Evolutionary conservation across 2,329 filamentous ascomycete genomes (phyloP).

Genomic region (Talaromyces sp.): DNA sequence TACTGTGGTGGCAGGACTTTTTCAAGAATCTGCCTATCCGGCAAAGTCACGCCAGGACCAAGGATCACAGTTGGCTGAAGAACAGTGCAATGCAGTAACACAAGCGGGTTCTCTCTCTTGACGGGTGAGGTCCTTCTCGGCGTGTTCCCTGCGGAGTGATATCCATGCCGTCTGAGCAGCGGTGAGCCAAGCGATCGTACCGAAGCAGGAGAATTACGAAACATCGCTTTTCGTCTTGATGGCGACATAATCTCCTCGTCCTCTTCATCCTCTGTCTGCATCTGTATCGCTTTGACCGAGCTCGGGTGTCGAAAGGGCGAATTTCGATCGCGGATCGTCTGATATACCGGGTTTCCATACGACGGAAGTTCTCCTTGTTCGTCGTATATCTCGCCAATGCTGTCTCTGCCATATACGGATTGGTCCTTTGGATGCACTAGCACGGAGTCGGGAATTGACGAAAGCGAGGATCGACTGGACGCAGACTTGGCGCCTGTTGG

Average conservation of each 20-base stretch:
- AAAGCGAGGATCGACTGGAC: constrained; percentile 42
- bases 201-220: constrained; percentile 26
- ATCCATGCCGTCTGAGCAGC: constrained; percentile 32
- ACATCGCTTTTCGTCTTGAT: constrained; percentile 25
- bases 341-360: constrained; percentile 22
- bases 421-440: constrained; percentile 31
- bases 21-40: constrained; percentile 45
- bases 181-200: constrained; percentile 34
- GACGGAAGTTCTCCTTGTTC: constrained; percentile 9
- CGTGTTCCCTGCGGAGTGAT: constrained; percentile 31
- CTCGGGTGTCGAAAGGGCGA: constrained; percentile 44
- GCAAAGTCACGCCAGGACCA: constrained; percentile 33
- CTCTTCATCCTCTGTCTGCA: constrained; percentile 41
- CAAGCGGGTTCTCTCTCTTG: constrained; percentile 53
- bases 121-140: constrained; percentile 31
- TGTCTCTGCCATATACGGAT: background rate
- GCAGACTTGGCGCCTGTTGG: constrained; percentile 16
- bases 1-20: constrained; percentile 49
- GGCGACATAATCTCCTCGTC: constrained; percentile 40
- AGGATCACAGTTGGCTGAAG: constrained; percentile 53
- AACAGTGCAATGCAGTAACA: constrained; percentile 60
- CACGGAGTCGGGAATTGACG: constrained; percentile 40
- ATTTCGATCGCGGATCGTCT: constrained; percentile 22
- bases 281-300: constrained; percentile 45
- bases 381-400: constrained; percentile 15